These are phyloP conservation scores for Leptographium wingfieldii DNA, from an alignment of 2,329 filamentous ascomycete species.

Conservation along the genomic window DNA sequence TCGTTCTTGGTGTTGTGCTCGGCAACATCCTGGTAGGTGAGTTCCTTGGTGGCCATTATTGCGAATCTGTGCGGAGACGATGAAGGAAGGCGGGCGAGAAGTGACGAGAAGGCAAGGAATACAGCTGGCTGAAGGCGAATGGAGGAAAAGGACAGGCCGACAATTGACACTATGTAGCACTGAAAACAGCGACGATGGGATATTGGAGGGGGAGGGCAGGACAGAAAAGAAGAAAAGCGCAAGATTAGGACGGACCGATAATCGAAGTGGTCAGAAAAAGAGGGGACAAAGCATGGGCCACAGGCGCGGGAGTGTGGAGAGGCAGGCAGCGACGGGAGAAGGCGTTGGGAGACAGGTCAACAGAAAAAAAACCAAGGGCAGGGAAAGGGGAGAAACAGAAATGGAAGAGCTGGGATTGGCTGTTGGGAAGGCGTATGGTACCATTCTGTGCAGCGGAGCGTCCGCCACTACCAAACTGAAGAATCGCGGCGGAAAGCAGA, in stretches of 20 bases:
- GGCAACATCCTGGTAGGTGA: conserved; percentile 70
- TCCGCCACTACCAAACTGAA: not conserved
- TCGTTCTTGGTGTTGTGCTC: conserved; percentile 91
- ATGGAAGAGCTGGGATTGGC: conserved; percentile 10
- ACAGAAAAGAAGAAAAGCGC: not conserved
- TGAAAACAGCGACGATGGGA: not conserved
- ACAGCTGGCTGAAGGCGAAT: not conserved
- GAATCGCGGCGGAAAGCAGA: not conserved
- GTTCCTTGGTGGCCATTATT: conserved; percentile 33
- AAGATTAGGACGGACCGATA: not conserved
- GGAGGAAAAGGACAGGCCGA: not conserved
- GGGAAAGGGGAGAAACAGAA: conserved; percentile 2
- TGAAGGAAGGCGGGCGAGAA: not conserved
- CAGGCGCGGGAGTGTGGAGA: not conserved
- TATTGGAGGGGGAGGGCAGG: not conserved
- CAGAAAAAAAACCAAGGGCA: not conserved
- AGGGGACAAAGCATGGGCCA: not conserved
- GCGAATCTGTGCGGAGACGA: conserved; percentile 2
- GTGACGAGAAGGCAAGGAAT: too few species aligned
- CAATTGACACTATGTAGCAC: not conserved
- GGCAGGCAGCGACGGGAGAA: not conserved
- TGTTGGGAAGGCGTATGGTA: not conserved
- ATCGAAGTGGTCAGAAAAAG: not conserved
- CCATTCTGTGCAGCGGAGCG: not conserved
- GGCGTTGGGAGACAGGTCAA: not conserved